A percentile compares a stretch with the other conserved stretches of the same genome.
Conservation (phyloP, 345 rosid genomes). For the Aethionema arabicum region DNA sequence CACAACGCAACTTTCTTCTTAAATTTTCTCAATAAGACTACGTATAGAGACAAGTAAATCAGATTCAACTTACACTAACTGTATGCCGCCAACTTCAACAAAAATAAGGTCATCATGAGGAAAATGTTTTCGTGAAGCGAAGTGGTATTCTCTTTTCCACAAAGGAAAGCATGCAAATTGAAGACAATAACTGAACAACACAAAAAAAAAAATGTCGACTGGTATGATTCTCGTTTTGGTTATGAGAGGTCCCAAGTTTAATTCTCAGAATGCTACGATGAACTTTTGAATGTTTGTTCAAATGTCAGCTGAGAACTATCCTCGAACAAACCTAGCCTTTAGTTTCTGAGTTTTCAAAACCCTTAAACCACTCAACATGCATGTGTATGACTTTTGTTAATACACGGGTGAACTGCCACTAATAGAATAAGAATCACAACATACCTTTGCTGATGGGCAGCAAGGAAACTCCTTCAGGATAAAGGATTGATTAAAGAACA, state of each 20-base stretch:
- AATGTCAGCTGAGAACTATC: not conserved
- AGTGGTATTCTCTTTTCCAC: no score
- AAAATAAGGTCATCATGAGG: not conserved
- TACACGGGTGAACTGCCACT: no score
- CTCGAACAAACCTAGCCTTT: not conserved
- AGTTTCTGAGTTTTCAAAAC: not conserved
- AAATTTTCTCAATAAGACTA: conserved; percentile 4
- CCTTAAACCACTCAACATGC: no score
- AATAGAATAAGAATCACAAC: no score
- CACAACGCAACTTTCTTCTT: not conserved
- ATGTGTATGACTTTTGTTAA: no score
- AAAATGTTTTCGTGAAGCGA: not conserved
- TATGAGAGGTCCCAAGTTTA: not conserved
- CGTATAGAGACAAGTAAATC: not conserved
- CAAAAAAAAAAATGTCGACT: no score
- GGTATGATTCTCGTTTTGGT: not conserved
- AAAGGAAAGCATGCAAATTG: no score
- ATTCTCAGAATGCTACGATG: not conserved
- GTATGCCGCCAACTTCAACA: conserved; percentile 1
- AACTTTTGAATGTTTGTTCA: not conserved
- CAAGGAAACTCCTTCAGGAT: not conserved
- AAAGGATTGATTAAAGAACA: not conserved
- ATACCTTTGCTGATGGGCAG: no score
- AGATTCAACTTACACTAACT: not conserved
- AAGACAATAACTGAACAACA: no score